Evolutionary conservation across 805 yeast species (phyloP).

Genomic region (Ogataea angusta): DNA sequence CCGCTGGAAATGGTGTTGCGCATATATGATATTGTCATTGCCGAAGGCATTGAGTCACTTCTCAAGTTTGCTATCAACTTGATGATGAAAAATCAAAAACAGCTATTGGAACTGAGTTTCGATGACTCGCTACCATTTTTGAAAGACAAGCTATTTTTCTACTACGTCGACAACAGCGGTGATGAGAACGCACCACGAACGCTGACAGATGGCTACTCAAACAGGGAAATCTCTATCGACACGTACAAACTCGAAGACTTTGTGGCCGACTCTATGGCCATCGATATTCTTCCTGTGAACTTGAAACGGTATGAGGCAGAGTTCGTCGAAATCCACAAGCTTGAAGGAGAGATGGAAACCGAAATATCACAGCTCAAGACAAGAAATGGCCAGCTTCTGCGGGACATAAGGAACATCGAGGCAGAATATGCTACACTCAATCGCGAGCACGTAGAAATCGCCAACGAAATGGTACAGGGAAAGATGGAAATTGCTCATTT

Average conservation of each 20-base stretch:
- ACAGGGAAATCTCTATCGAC: slow-evolving; percentile 22
- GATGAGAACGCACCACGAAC: slow-evolving; percentile 11
- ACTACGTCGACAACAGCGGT: slow-evolving; percentile 46
- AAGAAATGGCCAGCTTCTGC: slow-evolving; percentile 68
- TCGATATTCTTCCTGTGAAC: slow-evolving; percentile 69
- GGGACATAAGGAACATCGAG: slow-evolving; percentile 72
- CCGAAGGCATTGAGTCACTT: slow-evolving; percentile 88
- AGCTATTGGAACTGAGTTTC: slow-evolving; percentile 59
- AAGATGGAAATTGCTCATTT: slow-evolving; percentile 73
- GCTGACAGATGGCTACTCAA: slow-evolving; percentile 16
- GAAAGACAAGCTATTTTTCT: slow-evolving; percentile 74
- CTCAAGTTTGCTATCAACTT: slow-evolving; percentile 81
- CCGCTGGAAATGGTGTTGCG: slow-evolving; percentile 86
- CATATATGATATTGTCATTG: slow-evolving; percentile 81
- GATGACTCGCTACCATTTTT: slow-evolving; percentile 74
- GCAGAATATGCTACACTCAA: slow-evolving; percentile 65
- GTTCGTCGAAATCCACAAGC: slow-evolving; percentile 64
- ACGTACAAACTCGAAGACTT: slow-evolving; percentile 67
- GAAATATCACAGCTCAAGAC: slow-evolving; percentile 58
- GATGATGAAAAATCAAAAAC: slow-evolving; percentile 63
- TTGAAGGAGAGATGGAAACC: slow-evolving; percentile 61
- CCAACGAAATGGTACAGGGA: slow-evolving; percentile 81
- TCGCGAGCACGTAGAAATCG: slow-evolving; percentile 79
- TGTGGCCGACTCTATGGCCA: slow-evolving; percentile 73
- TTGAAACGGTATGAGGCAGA: slow-evolving; percentile 71